Evolutionary conservation across 768 basidiomycete genomes (phyloP).

Genomic region (Lactarius indigo): DNA sequence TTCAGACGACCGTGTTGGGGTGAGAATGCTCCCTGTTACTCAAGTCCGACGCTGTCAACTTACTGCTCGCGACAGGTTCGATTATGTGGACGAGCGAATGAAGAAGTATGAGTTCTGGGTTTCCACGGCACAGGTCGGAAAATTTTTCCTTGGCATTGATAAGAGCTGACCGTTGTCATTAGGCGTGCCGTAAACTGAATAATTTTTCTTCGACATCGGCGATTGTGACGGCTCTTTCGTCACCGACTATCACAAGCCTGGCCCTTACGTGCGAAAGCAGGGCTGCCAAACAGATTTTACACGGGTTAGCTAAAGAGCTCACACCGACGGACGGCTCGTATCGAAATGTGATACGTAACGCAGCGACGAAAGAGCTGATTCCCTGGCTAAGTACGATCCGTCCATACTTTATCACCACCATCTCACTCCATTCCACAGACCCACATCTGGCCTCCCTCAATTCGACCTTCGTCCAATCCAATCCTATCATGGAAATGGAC

Average conservation of each 20-base stretch:
- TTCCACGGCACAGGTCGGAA: slow-evolving; percentile 11
- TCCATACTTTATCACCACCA: background rate
- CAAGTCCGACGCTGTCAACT: background rate
- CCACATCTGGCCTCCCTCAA: slow-evolving; percentile 7
- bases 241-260: background rate
- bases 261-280: slow-evolving; percentile 14
- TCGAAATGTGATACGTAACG: background rate
- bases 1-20: slow-evolving; percentile 4
- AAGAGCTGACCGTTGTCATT: background rate
- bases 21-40: background rate
- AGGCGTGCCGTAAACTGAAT: slow-evolving; percentile 10
- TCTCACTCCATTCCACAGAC: background rate
- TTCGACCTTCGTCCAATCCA: background rate
- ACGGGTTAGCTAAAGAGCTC: background rate
- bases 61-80: background rate
- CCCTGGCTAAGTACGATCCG: slow-evolving; percentile 14
- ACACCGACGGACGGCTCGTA: background rate
- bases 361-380: background rate
- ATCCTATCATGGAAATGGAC: slow-evolving; percentile 3
- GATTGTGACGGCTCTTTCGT: slow-evolving; percentile 10
- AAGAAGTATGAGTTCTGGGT: slow-evolving; percentile 14
- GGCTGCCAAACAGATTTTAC: background rate
- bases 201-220: slow-evolving; percentile 17
- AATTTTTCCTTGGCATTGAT: background rate
- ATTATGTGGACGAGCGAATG: slow-evolving; percentile 4